Conservation (phyloP, 192 early-diverging fungal species). For the Coemansia sp. region DNA sequence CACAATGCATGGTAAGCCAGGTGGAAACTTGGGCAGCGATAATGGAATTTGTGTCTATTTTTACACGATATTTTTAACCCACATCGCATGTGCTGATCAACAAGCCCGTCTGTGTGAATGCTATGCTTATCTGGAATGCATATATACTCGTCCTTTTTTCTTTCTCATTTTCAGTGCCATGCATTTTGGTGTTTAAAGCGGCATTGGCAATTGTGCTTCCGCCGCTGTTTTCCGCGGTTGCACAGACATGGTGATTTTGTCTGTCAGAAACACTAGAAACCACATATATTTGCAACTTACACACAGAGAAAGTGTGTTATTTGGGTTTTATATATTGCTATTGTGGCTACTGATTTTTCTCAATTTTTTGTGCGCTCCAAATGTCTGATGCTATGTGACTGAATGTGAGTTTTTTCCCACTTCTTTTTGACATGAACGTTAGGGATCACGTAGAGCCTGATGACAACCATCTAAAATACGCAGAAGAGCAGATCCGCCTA, state of each 20-base stretch:
- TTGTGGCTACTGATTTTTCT: constrained; percentile 1
- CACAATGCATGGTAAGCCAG: constrained; percentile 88
- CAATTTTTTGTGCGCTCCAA: not conserved
- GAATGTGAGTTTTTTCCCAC: not conserved
- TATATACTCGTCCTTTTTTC: not conserved
- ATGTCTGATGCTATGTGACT: not conserved
- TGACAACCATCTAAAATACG: constrained; percentile 78
- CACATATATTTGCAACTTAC: not conserved
- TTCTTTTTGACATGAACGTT: not conserved
- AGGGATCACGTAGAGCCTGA: constrained; percentile 95
- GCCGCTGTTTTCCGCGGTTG: not conserved
- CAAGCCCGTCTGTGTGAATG: constrained; percentile 2
- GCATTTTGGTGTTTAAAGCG: not conserved
- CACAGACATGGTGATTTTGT: not conserved
- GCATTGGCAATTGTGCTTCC: not conserved
- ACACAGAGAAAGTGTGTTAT: not conserved
- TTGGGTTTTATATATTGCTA: not conserved
- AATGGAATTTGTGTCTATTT: constrained; percentile 3
- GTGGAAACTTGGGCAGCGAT: constrained; percentile 3
- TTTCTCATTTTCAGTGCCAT: not conserved
- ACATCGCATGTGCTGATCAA: not conserved
- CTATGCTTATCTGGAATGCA: not conserved
- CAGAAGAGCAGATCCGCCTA: constrained; percentile 69
- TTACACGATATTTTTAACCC: constrained; percentile 9
- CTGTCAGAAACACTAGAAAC: not conserved